A percentile compares a stretch with the other conserved stretches of the same genome.
These are phyloP conservation scores for Sugiyamaella qingdaonensis DNA, from an alignment of 805 yeast genomes.

Conservation along the genomic window DNA sequence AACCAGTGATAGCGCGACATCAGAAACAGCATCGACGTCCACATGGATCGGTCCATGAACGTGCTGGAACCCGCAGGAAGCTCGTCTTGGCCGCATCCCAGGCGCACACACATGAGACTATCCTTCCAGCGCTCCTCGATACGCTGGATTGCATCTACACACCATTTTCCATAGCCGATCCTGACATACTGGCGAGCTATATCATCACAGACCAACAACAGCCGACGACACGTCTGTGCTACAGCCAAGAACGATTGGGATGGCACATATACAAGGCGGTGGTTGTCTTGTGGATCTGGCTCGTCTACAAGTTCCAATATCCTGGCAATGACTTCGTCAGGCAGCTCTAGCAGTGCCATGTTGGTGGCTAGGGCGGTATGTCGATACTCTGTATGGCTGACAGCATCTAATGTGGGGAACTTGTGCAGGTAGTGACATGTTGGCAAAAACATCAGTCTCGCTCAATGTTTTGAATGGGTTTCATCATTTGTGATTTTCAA, in stretches of 20 bases:
- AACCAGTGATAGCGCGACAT: neutral
- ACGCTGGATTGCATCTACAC: neutral
- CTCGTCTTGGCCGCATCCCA: neutral
- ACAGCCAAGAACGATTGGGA: neutral
- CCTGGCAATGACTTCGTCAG: neutral
- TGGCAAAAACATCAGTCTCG: too few species aligned
- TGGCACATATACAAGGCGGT: neutral
- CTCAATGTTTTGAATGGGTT: too few species aligned
- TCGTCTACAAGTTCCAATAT: neutral
- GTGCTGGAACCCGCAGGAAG: neutral
- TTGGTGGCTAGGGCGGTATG: too few species aligned
- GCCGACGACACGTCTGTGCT: neutral
- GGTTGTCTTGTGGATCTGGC: neutral
- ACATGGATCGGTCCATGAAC: neutral
- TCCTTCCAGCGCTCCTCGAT: neutral
- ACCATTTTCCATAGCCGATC: neutral
- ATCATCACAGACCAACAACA: neutral
- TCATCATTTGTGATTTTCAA: too few species aligned
- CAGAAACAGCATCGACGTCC: neutral
- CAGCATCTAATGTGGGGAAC: too few species aligned
- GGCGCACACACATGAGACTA: neutral
- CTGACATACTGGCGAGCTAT: neutral
- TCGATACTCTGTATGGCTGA: too few species aligned
- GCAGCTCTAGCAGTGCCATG: neutral
- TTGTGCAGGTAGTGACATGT: too few species aligned